Conservation (phyloP, 805 yeast genomes). For the Lachancea waltii region DNA sequence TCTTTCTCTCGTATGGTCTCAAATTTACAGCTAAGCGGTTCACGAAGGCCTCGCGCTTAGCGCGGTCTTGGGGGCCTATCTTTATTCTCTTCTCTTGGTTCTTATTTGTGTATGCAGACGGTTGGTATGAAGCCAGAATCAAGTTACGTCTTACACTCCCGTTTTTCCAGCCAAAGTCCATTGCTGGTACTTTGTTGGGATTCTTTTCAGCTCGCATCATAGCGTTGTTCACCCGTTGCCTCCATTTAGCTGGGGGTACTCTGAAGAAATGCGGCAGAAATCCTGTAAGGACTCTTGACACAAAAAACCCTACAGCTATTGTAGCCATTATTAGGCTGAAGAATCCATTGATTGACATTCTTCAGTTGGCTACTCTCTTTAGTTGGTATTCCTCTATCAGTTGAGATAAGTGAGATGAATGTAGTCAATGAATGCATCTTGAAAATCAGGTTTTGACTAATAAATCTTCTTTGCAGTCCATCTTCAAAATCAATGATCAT, state of each 20-base stretch:
- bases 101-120: constrained; percentile 25
- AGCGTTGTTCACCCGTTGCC: constrained; percentile 16
- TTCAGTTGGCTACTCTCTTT: no score
- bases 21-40: constrained; percentile 11
- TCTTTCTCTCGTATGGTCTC: constrained; percentile 19
- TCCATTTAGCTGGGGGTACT: constrained; percentile 16
- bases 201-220: constrained; percentile 12
- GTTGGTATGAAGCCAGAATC: constrained; percentile 29
- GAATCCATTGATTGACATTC: background rate
- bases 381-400: no score
- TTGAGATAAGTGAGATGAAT: no score
- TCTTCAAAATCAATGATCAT: no score
- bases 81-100: constrained; percentile 3
- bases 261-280: constrained; percentile 13
- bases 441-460: no score
- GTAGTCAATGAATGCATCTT: no score
- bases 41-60: constrained; percentile 12
- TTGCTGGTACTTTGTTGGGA: constrained; percentile 13
- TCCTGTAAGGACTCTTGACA: constrained; percentile 1
- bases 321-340: background rate
- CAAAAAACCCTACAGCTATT: background rate
- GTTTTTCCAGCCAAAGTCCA: constrained; percentile 21
- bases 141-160: constrained; percentile 36
- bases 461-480: no score
- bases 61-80: constrained; percentile 8